phyloP scores from a whole-genome alignment of 257 asterid genomes.

The Przewalskia tangutica region DNA sequence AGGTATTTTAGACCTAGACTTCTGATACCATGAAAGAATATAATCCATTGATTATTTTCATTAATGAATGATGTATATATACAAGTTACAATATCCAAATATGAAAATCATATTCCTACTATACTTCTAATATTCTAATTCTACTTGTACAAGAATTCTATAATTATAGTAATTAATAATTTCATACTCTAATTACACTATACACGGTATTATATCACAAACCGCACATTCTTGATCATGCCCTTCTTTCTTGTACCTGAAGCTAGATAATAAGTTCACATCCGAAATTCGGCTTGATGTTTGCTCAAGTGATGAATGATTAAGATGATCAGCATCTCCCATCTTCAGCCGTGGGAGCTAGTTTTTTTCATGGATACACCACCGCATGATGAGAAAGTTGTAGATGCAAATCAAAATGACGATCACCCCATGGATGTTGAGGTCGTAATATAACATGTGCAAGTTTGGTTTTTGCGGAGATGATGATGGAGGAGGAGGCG shows the following conservation, averaged over 20 bases:
- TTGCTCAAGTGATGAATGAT: not conserved
- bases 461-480: not conserved
- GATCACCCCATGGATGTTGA: conserved; percentile 15
- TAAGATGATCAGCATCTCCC: not conserved
- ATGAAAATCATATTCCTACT: too few species aligned
- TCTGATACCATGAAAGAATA: too few species aligned
- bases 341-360: not conserved
- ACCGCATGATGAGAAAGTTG: conserved; percentile 15
- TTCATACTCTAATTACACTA: too few species aligned
- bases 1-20: too few species aligned
- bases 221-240: conserved; percentile 33
- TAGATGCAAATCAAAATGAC: conserved; percentile 4
- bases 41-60: too few species aligned
- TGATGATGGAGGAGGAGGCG: not conserved
- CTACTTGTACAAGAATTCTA: too few species aligned
- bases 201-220: too few species aligned
- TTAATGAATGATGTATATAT: too few species aligned
- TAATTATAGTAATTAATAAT: too few species aligned
- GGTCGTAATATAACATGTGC: conserved; percentile 19
- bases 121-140: too few species aligned
- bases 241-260: conserved; percentile 39
- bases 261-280: conserved; percentile 20
- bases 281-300: not conserved
- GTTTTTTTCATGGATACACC: conserved; percentile 10
- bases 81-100: too few species aligned